A percentile compares a stretch with the other conserved stretches of the same genome.
These are phyloP conservation scores for Aureobasidium sp. DNA, from an alignment of 2,329 filamentous ascomycete species.

Conservation along the genomic window DNA sequence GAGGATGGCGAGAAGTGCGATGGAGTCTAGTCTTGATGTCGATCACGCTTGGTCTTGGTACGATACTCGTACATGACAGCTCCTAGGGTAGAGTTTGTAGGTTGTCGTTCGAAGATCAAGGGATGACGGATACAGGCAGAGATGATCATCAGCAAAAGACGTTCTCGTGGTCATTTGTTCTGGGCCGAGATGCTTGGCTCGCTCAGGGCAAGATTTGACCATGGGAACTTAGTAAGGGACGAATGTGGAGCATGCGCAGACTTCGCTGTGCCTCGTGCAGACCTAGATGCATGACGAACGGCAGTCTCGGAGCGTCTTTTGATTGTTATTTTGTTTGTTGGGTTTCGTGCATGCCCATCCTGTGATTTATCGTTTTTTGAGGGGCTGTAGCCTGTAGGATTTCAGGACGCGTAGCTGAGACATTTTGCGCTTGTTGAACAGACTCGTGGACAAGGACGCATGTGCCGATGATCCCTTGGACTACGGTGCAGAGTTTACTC, in stretches of 20 bases:
- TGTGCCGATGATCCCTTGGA: not conserved
- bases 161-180: not conserved
- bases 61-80: not conserved
- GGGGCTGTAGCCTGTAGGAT: not conserved
- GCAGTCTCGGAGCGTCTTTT: not conserved
- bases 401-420: not conserved
- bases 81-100: not conserved
- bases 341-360: not conserved
- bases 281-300: slow-evolving; percentile 1
- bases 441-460: not conserved
- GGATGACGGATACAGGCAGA: not conserved
- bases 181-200: not conserved
- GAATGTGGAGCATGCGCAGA: not conserved
- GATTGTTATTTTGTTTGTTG: slow-evolving; percentile 1
- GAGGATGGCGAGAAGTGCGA: not conserved
- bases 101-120: not conserved
- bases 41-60: not conserved
- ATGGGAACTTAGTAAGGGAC: not conserved
- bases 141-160: slow-evolving; percentile 6
- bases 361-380: not conserved
- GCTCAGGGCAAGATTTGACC: not conserved
- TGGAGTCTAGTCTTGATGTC: no score
- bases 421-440: not conserved
- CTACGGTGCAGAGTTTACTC: not conserved
- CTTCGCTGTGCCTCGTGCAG: not conserved